Evolutionary conservation across 2,329 filamentous ascomycete genomes (phyloP).

Genomic region (Fusarium protoensiforme): DNA sequence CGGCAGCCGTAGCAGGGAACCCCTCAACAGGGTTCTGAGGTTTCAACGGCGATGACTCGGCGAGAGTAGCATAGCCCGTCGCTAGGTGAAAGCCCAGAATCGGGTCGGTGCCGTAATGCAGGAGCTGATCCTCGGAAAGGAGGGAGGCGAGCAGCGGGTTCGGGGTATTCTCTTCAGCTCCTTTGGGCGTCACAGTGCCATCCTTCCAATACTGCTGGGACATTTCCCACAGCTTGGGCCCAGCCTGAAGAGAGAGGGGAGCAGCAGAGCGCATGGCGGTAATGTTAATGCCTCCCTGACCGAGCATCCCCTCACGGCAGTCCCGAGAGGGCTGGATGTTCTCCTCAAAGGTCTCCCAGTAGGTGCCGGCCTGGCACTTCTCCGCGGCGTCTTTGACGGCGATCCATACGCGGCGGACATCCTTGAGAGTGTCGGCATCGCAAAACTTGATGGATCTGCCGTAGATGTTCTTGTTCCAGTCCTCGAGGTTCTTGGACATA

Average conservation of each 20-base stretch:
- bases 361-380: slow-evolving; percentile 14
- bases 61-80: slow-evolving; percentile 53
- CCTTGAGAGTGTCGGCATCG: slow-evolving; percentile 57
- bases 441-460: slow-evolving; percentile 59
- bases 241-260: slow-evolving; percentile 47
- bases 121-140: slow-evolving; percentile 46
- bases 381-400: slow-evolving; percentile 34
- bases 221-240: slow-evolving; percentile 32
- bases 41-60: slow-evolving; percentile 53
- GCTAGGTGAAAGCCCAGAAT: slow-evolving; percentile 68
- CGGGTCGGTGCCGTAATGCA: slow-evolving; percentile 64
- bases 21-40: slow-evolving; percentile 21
- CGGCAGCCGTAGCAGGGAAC: slow-evolving; percentile 47
- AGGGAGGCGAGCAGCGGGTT: slow-evolving; percentile 60
- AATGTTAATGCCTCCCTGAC: slow-evolving; percentile 36
- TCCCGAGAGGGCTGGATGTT: slow-evolving; percentile 35
- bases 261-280: slow-evolving; percentile 52
- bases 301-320: slow-evolving; percentile 14
- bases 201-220: slow-evolving; percentile 50
- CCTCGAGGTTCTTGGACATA: slow-evolving; percentile 50
- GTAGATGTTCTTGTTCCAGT: slow-evolving; percentile 60
- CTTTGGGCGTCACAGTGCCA: slow-evolving; percentile 44
- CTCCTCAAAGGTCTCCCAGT: slow-evolving; percentile 20
- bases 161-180: slow-evolving; percentile 33
- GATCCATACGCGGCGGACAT: slow-evolving; percentile 54